Evolutionary conservation across 352 stramenopile genomes (phyloP), one percentile per base, ranked within the genome.

Genomic region (Phytophthora capsici): DNA sequence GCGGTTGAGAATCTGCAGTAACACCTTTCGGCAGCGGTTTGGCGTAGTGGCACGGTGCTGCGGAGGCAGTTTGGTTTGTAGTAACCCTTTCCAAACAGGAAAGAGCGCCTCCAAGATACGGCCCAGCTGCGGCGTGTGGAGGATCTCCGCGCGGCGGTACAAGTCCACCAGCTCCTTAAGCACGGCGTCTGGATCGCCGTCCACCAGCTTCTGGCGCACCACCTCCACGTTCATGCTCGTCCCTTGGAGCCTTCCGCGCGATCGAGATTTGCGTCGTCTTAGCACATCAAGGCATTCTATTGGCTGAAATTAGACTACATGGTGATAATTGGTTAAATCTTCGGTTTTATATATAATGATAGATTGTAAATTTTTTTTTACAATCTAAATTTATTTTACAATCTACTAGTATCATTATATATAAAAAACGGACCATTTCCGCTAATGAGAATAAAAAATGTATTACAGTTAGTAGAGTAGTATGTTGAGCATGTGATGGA

Each of bases 1-100:
- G 13, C 96, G 82, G 66, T 97, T 97, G 17, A 99, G 70, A 57
- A 98, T 97, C 77, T 99, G 95, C 25, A 99, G 75, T 49, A 98
- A 78, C 20, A 96, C 71, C 67, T 98, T 96, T 19, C 97, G 89
- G 58, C 97, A 90, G 36, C 92, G 89, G 62, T 98, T 94, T 40
- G 80, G 71, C 49, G 80, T 77, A 48, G 92, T 93, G 52, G 89
- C 75, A 23, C 67, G 78, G 57, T 84, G 59, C 71, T 98, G 91
- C 55, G 88, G 88, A 53, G 79, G 70, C 14, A 96, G 63, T 51
- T 88, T 87, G 14, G 69, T 62, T 20, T 93, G 84, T 64, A 98
- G 75, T n/a, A 98, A 78, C 53, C 77, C 65, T 52, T 91, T 89
- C 84, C 91, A 97, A 14, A 91, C 88, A 1, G 94, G 94, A 44